Evolutionary conservation across 495 filamentous ascomycete genomes (phyloP), one percentile per base, ranked within the genome.

Genomic region (Neurospora sp.): DNA sequence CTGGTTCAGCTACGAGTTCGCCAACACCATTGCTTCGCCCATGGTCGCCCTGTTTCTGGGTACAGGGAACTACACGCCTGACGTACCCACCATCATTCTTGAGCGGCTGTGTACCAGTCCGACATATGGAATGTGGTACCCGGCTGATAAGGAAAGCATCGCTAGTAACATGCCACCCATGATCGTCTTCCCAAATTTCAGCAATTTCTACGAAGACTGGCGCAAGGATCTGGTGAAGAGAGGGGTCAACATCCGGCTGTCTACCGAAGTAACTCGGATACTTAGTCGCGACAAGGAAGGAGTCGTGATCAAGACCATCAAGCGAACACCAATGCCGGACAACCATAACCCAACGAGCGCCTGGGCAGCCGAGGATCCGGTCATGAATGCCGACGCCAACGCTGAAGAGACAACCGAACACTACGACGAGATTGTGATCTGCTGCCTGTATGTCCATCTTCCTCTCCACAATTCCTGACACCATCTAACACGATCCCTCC

Each of bases 1-100:
- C 76, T 81, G 87, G 59, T 94, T 96, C 82, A 91, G 85, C 74
- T 81, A 88, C 27, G 92, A 93, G 70, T 96, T 95, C 73, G 87
- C 84, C 37, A 90, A 93, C 77, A 89, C 86, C 42, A 89, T 96
- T 79, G 90, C 89, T 0, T 81, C 77, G 35, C 93, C 93, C 0
- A 87, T 95, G 78, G 86, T 94, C 61, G 93, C 93, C 0, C 83
- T 95, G 5, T 96, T 95, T 71, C 84, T 95, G 0, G 93, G 93
- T 0, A 92, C 91, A 0, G 91, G 91, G 8, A 94, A 96, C 72
- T 90, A 92, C 73, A 92, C 93, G 0, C 88, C 91, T 0, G 91
- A 94, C 71, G 92, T 95, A 4, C 87, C 91, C 2, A 87, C 87
- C 73, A 89, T 91, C 39, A 88, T 95, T 53, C 84, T 96, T 8